Conservation (phyloP, 257 asterid genomes). For the Solanum sparsipilum region DNA sequence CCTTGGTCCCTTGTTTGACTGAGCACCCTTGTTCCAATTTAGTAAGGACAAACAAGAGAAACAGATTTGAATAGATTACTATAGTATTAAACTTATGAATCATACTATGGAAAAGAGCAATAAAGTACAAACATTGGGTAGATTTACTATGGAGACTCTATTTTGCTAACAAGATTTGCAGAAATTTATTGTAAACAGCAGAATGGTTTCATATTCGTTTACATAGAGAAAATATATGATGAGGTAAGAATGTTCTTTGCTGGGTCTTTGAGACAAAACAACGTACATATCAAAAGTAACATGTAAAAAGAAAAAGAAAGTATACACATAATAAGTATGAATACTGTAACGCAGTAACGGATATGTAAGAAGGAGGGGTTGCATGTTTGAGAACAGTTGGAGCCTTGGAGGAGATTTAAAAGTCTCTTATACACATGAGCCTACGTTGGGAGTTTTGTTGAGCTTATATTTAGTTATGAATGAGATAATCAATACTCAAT, state of each 20-base stretch:
- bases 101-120: neutral
- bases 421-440: neutral
- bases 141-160: neutral
- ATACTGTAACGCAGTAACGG: neutral
- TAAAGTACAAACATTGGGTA: neutral
- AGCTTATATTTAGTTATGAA: neutral
- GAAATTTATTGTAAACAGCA: neutral
- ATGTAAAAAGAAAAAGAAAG: neutral
- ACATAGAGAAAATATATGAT: neutral
- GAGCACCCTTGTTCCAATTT: neutral
- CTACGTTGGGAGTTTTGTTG: neutral
- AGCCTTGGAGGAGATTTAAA: neutral
- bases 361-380: neutral
- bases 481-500: neutral
- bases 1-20: neutral
- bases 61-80: neutral
- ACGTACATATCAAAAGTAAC: neutral
- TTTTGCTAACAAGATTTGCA: neutral
- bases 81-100: neutral
- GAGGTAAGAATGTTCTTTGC: neutral
- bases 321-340: neutral
- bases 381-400: neutral
- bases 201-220: neutral
- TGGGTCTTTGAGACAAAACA: too few species aligned
- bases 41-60: neutral